phyloP scores from a whole-genome alignment of 345 rosid genomes.

The Bruguiera parviflora region DNA sequence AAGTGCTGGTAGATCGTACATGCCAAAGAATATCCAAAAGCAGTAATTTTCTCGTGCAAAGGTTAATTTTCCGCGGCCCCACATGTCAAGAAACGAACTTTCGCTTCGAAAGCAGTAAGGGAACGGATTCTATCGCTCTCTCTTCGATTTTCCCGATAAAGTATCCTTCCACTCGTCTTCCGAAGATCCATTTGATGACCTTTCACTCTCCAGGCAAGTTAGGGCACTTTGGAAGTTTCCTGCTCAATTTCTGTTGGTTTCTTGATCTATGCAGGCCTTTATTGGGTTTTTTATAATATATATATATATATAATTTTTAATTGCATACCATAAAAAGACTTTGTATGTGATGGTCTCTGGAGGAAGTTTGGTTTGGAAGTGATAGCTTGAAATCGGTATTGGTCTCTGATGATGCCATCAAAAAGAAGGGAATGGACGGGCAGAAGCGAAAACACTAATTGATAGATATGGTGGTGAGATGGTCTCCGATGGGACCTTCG shows the following conservation, averaged over 20 bases:
- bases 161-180: slow-evolving; percentile 3
- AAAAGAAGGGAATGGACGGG: slow-evolving; percentile 80
- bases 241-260: slow-evolving; percentile 16
- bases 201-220: slow-evolving; percentile 9
- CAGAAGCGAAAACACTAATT: slow-evolving; percentile 70
- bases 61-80: too few relatives aligned
- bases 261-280: slow-evolving; percentile 21
- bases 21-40: too few relatives aligned
- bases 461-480: slow-evolving; percentile 58
- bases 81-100: neutral
- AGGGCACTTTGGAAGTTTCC: neutral
- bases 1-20: too few relatives aligned
- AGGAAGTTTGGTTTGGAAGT: slow-evolving; percentile 1
- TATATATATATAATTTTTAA: too few relatives aligned
- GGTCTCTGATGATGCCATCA: slow-evolving; percentile 40
- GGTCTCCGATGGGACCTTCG: slow-evolving; percentile 61
- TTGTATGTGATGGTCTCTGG: slow-evolving; percentile 7
- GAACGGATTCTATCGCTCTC: slow-evolving; percentile 21
- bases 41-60: too few relatives aligned
- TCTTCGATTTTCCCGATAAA: slow-evolving; percentile 20
- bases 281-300: neutral
- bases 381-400: neutral
- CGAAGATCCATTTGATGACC: neutral
- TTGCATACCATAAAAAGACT: slow-evolving; percentile 15
- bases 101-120: neutral